These are phyloP conservation scores for Bipolaris zeicola DNA, from an alignment of 2,329 filamentous ascomycete species.

Conservation along the genomic window DNA sequence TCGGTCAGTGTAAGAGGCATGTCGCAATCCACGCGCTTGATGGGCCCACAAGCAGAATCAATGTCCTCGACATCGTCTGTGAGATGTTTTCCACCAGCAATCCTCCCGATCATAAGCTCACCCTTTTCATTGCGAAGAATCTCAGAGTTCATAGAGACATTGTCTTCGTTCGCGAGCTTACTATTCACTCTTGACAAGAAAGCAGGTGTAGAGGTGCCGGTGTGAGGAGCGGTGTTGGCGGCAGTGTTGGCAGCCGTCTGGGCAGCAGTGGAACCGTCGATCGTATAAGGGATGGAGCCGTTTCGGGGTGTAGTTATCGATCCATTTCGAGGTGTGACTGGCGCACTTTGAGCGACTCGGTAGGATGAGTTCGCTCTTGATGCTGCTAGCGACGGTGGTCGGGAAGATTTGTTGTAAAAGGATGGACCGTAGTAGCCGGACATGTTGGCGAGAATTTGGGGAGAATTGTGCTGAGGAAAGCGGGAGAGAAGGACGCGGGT, in stretches of 20 bases:
- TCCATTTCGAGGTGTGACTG: conserved; percentile 21
- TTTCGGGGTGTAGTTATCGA: conserved; percentile 21
- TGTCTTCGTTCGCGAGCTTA: conserved; percentile 12
- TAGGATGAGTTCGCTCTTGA: conserved; percentile 23
- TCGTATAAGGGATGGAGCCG: conserved; percentile 15
- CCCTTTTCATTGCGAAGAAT: conserved; percentile 31
- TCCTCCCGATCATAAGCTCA: conserved; percentile 28
- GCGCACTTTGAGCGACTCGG: conserved; percentile 16
- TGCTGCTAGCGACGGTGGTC: conserved; percentile 20
- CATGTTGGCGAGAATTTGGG: conserved; percentile 8
- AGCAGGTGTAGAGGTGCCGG: conserved; percentile 15
- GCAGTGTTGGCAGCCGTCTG: conserved; percentile 21
- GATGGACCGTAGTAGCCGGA: conserved; percentile 27
- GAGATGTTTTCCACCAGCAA: conserved; percentile 33
- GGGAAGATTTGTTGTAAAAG: conserved; percentile 17
- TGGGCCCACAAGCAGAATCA: conserved; percentile 31
- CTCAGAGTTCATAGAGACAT: conserved; percentile 22
- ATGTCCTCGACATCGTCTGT: conserved; percentile 29
- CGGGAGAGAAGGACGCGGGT: not conserved
- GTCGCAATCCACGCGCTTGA: conserved; percentile 34
- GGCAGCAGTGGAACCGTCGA: conserved; percentile 16
- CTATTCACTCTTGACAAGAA: conserved; percentile 23
- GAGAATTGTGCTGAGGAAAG: conserved; percentile 3
- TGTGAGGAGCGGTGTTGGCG: conserved; percentile 19
- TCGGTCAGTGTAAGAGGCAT: conserved; percentile 37